phyloP scores from a whole-genome alignment of 306 rosid genomes.

The Gillenia trifoliata region DNA sequence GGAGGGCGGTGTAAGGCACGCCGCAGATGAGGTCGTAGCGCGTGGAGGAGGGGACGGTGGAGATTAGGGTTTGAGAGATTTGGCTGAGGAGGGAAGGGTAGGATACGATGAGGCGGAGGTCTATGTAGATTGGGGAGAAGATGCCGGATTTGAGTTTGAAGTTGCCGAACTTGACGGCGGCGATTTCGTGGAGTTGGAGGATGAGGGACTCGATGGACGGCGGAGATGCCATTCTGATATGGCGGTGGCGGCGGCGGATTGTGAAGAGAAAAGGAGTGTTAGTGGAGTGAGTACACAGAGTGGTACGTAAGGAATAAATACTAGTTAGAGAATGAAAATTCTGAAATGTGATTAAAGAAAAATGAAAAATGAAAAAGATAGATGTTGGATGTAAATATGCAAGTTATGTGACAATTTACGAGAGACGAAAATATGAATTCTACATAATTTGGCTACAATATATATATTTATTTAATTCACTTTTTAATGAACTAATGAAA shows the following conservation, averaged over 20 bases:
- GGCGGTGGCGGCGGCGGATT: background rate
- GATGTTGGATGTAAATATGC: no score
- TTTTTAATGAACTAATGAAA: no score
- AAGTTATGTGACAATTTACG: no score
- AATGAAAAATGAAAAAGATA: no score
- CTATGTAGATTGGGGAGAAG: conserved; percentile 82
- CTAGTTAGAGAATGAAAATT: background rate
- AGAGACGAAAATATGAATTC: no score
- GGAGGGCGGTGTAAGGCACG: conserved; percentile 88
- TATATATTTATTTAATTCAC: no score
- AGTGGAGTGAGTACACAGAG: background rate
- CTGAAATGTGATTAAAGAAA: background rate
- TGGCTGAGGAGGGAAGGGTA: conserved; percentile 69
- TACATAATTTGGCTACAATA: no score
- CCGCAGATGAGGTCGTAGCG: conserved; percentile 69
- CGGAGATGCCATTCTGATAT: conserved; percentile 17
- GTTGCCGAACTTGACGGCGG: conserved; percentile 88
- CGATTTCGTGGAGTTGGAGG: conserved; percentile 74
- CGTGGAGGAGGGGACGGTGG: conserved; percentile 54
- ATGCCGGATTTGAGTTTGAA: conserved; percentile 94
- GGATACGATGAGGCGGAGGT: conserved; percentile 83
- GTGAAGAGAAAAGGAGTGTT: background rate
- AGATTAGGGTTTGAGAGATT: conserved; percentile 69
- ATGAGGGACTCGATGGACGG: conserved; percentile 62
- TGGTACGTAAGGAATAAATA: background rate